Conservation (phyloP, 257 asterid species). For the Paulownia fortunei region DNA sequence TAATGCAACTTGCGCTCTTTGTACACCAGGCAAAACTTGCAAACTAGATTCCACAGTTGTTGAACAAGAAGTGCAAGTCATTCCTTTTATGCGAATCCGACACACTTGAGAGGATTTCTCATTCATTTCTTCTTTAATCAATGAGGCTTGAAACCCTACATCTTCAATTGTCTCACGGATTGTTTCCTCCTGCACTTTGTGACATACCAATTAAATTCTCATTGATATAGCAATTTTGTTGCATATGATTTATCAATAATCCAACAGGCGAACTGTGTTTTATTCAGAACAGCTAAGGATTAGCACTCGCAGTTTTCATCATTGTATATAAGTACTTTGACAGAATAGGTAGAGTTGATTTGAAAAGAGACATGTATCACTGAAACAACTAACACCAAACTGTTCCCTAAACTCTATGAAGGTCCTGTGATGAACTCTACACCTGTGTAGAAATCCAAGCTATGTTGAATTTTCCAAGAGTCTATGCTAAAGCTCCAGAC, state of each 20-base stretch:
- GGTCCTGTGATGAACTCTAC: neutral
- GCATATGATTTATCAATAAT: neutral
- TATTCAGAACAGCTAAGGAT: neutral
- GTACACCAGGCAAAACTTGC: constrained; percentile 54
- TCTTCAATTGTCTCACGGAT: constrained; percentile 62
- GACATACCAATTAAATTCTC: constrained; percentile 32
- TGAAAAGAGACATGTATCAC: neutral
- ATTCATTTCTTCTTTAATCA: constrained; percentile 40
- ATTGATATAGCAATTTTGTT: neutral
- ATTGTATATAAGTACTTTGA: too few relatives aligned
- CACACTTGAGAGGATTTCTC: constrained; percentile 47
- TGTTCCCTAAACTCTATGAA: neutral
- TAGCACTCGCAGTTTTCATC: too few relatives aligned
- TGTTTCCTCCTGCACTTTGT: constrained; percentile 47
- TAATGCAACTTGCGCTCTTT: constrained; percentile 50
- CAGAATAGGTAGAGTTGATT: neutral
- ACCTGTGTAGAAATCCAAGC: neutral
- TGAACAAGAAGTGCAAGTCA: constrained; percentile 65
- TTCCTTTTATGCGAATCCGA: constrained; percentile 48
- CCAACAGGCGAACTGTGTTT: neutral
- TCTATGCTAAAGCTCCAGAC: neutral
- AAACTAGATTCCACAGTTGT: constrained; percentile 56
- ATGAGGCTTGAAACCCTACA: constrained; percentile 58
- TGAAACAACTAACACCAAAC: neutral
- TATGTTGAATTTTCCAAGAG: neutral